Conservation (phyloP, 192 early-diverging fungal species). For the Coemansia furcata region DNA sequence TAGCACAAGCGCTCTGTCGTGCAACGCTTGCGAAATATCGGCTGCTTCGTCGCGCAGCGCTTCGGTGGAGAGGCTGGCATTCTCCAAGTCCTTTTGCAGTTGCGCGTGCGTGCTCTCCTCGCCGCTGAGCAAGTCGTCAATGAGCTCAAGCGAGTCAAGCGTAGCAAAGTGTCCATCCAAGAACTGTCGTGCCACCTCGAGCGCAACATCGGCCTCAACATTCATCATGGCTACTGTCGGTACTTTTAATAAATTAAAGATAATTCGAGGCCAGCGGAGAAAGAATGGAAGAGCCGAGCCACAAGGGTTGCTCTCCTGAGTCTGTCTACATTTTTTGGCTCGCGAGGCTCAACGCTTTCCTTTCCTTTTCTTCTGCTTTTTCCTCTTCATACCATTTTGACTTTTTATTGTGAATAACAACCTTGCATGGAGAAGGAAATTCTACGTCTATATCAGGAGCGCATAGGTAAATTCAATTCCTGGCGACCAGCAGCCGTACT, state of each 20-base stretch:
- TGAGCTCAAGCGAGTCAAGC: constrained; percentile 43
- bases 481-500: not conserved
- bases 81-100: constrained; percentile 17
- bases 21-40: constrained; percentile 5
- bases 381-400: not conserved
- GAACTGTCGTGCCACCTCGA: constrained; percentile 24
- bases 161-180: constrained; percentile 40
- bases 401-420: not conserved
- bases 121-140: constrained; percentile 32
- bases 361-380: not conserved
- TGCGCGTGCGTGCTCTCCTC: constrained; percentile 37
- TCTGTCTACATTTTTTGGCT: not conserved
- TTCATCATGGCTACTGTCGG: not conserved
- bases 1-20: constrained; percentile 21
- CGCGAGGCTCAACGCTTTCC: not conserved
- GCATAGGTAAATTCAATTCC: constrained; percentile 35
- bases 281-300: not conserved
- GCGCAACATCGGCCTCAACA: not conserved
- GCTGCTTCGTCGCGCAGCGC: constrained; percentile 15
- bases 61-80: constrained; percentile 3
- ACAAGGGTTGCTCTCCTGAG: too few species aligned
- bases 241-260: not conserved
- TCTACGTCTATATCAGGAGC: constrained; percentile 46
- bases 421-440: constrained; percentile 48
- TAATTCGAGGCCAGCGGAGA: not conserved